Conservation (phyloP, 1,284 basidiomycete species). For the Puccinia triticina region DNA sequence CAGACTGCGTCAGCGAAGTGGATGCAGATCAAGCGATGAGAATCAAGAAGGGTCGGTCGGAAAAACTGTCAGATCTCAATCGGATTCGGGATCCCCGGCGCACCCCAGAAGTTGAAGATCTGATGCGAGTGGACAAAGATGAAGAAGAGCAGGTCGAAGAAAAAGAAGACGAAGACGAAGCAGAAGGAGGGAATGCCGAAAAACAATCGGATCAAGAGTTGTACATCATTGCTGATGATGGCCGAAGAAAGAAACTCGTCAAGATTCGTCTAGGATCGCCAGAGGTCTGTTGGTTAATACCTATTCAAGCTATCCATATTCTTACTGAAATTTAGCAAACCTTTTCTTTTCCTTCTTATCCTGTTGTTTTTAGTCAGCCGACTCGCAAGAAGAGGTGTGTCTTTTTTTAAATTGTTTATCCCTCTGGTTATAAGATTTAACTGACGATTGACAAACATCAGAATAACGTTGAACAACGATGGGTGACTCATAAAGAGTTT, state of each 20-base stretch:
- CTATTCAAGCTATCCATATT: neutral
- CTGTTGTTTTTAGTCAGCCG: neutral
- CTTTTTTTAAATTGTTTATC: neutral
- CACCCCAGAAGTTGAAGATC: slow-evolving; percentile 19
- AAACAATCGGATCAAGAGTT: slow-evolving; percentile 14
- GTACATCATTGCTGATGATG: slow-evolving; percentile 44
- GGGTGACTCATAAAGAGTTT: slow-evolving; percentile 46
- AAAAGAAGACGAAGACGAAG: neutral
- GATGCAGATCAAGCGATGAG: slow-evolving; percentile 26
- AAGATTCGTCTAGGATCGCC: slow-evolving; percentile 34
- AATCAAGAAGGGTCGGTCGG: slow-evolving; percentile 39
- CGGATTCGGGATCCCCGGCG: neutral
- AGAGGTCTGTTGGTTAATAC: slow-evolving; percentile 7
- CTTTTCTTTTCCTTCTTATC: neutral
- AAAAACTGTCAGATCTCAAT: slow-evolving; percentile 12
- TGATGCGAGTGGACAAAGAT: slow-evolving; percentile 33
- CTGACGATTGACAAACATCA: neutral
- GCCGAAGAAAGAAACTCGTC: slow-evolving; percentile 42
- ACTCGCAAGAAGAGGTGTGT: slow-evolving; percentile 15
- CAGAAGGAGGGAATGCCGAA: neutral
- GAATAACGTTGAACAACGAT: slow-evolving; percentile 38
- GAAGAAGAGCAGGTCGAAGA: neutral
- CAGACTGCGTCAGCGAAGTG: slow-evolving; percentile 34
- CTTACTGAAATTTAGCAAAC: neutral
- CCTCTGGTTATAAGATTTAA: neutral